Evolutionary conservation across 2,329 filamentous ascomycete genomes (phyloP), one percentile per base, ranked within the genome.

Genomic region (Coleophoma crateriformis): DNA sequence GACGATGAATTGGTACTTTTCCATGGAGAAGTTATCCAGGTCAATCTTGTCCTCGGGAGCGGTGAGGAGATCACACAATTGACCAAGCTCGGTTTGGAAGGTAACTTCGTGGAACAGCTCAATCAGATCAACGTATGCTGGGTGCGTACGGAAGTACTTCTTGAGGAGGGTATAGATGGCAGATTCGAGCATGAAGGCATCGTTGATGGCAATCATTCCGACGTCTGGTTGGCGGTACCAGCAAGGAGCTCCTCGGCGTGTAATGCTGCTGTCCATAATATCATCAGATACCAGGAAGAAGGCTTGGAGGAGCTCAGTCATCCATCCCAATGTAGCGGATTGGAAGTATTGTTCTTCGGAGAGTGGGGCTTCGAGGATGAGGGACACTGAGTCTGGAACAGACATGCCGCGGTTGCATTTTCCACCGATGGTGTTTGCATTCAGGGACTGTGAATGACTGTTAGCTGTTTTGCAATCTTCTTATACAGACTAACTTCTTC

Each of bases 361-460:
- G 57, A 97, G 82, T 49, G 87, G 74, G 60, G 78, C 74, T 63
- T 81, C 75, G 64, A 91, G 81, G 55, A 97, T 83, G 62, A 94
- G 76, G 57, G 89, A 86, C 57, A 85, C 84, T 43, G 90, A 94
- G 73, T 99, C 94, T 59, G 94, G 87, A 53, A 97, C 92, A 44
- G 91, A 97, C 82, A 99, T 95, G 73, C 94, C 94, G 65, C 94
- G 90, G 76, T 99, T 99, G 77, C 91, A 96, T 78, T 99, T 99
- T 67, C 94, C 94, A 61, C 94, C 94, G 48, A 94, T 75, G 7
- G 89, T 83, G 74, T 99, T 99, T 73, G 82, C 79, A 66, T 91
- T 81, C 63, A 97, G 79, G 54, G 80, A 86, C 90, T 96, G 7
- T 13, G 62, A 33, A 47, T 46, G 6, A 33, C 46, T 38, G 19